Evolutionary conservation across 2,329 filamentous ascomycete species (phyloP), one percentile per base, ranked within the genome.

Genomic region (Eutypa lata): DNA sequence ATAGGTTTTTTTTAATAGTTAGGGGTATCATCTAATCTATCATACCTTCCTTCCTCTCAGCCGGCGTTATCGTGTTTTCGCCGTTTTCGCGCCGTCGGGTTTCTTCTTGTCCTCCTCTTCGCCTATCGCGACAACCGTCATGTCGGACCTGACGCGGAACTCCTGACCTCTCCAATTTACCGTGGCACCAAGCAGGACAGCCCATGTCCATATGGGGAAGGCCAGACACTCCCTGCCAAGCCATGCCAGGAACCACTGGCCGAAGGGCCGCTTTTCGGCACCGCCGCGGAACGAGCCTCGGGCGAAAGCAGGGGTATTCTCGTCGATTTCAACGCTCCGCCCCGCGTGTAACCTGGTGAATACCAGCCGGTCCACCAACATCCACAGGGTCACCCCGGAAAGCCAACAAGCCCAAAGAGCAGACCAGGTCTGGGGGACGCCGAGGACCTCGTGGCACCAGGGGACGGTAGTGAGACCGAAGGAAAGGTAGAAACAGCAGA

Each of bases 141-240:
- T 93, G 68, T 97, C 89, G 61, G 90, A 79, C 1, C 87, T 84
- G 1, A 97, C 92, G 62, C 82, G 83, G 68, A 97, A 97, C 26
- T 76, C 81, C 64, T 86, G 87, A 0, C 92, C 93, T 51, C 94
- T 78, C 95, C 94, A 99, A 49, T 83, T 83, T 0, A 99, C 90
- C 0, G 86, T 93, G 2, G 88, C 84, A 0, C 94, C 94, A n/a
- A 93, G 87, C 61, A 90, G 83, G 19, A 97, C 89, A 1, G 94
- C 94, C 83, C 88, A 91, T 0, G 84, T 75, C 94, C 94, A 99
- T 54, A 99, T 88, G 0, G 92, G 92, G 45, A 96, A 75, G 0
- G 94, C 92, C 8, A 97, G 76, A 0, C 83, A 59, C 71, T 99
- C 94, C 31, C 94, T 79, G 0, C 89, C 91, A 0, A 96, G 61